These are phyloP conservation scores for Polyporus arcularius DNA, from an alignment of 768 basidiomycete genomes.

Conservation along the genomic window DNA sequence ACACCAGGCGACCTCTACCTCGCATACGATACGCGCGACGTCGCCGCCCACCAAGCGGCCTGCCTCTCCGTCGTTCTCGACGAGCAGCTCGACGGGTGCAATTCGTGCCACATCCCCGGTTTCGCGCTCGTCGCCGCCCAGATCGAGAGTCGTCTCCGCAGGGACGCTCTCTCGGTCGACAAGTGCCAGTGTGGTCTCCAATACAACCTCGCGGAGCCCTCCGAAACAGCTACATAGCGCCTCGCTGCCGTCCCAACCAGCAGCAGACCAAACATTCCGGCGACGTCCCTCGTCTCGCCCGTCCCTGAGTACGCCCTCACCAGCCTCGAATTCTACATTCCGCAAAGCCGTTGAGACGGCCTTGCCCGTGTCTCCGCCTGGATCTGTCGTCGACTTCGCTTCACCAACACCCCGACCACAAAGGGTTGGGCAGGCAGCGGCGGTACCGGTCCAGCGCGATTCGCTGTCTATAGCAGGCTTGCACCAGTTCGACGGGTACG, in stretches of 20 bases:
- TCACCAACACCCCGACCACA: conserved; percentile 23
- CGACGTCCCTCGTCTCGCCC: conserved; percentile 27
- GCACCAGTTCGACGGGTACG: conserved; percentile 37
- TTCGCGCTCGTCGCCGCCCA: conserved; percentile 19
- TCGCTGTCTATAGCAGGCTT: conserved; percentile 41
- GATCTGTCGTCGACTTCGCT: conserved; percentile 15
- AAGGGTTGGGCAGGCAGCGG: conserved; percentile 14
- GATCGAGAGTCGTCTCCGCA: conserved; percentile 22
- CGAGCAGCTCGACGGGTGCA: conserved; percentile 26
- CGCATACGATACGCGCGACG: conserved; percentile 51
- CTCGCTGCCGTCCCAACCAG: conserved; percentile 28
- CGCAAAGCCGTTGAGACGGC: conserved; percentile 35
- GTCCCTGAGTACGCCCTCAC: conserved; percentile 21
- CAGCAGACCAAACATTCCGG: conserved; percentile 26
- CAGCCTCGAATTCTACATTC: conserved; percentile 29
- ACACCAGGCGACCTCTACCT: conserved; percentile 79
- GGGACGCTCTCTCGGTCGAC: conserved; percentile 25
- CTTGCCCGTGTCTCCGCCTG: conserved; percentile 34
- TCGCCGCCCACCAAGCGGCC: conserved; percentile 43
- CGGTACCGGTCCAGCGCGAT: conserved; percentile 43
- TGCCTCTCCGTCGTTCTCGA: conserved; percentile 39
- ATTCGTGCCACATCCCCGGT: conserved; percentile 26
- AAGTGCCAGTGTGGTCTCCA: conserved; percentile 20
- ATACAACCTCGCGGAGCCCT: conserved; percentile 10
- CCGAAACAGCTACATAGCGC: conserved; percentile 16